A percentile compares a stretch with the other conserved stretches of the same genome.
Conservation (phyloP, 2,329 filamentous ascomycete species). For the Zopfia rhizophila region DNA sequence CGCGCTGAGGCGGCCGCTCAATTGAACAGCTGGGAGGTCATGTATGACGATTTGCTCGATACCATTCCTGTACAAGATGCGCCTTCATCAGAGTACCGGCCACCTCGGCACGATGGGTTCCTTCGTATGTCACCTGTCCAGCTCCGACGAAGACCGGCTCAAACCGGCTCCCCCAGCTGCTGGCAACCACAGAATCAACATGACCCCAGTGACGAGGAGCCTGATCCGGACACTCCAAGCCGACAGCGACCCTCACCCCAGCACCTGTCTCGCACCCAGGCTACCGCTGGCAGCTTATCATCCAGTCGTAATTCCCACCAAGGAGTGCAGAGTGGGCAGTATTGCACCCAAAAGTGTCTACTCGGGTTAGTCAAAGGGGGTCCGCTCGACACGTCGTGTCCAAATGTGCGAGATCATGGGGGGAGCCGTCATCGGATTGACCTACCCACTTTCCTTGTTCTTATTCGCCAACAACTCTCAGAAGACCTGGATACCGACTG, state of each 20-base stretch:
- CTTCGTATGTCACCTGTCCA: constrained; percentile 26
- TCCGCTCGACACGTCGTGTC: constrained; percentile 36
- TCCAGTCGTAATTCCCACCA: constrained; percentile 2
- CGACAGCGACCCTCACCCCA: constrained; percentile 11
- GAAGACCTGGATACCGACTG: constrained; percentile 32
- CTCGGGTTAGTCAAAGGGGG: constrained; percentile 23
- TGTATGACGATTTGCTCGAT: constrained; percentile 25
- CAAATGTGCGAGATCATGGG: constrained; percentile 51
- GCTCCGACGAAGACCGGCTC: constrained; percentile 17
- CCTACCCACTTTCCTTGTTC: constrained; percentile 36
- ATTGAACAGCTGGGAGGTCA: constrained; percentile 24
- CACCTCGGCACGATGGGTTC: constrained; percentile 15
- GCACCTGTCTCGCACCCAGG: constrained; percentile 9
- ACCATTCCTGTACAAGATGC: constrained; percentile 20
- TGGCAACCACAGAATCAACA: constrained; percentile 12
- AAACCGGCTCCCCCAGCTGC: constrained; percentile 15
- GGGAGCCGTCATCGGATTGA: constrained; percentile 40
- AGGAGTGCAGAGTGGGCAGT: constrained; percentile 19
- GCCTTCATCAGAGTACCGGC: constrained; percentile 29
- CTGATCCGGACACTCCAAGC: constrained; percentile 19
- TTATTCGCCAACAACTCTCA: constrained; percentile 40
- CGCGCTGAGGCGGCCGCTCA: constrained; percentile 11
- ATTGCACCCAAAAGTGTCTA: constrained; percentile 29
- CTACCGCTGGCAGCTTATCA: constrained; percentile 8
- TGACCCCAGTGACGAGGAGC: constrained; percentile 19